These are phyloP conservation scores for Lizonia empirigonia DNA, from an alignment of 2,329 filamentous ascomycete genomes.

Conservation along the genomic window DNA sequence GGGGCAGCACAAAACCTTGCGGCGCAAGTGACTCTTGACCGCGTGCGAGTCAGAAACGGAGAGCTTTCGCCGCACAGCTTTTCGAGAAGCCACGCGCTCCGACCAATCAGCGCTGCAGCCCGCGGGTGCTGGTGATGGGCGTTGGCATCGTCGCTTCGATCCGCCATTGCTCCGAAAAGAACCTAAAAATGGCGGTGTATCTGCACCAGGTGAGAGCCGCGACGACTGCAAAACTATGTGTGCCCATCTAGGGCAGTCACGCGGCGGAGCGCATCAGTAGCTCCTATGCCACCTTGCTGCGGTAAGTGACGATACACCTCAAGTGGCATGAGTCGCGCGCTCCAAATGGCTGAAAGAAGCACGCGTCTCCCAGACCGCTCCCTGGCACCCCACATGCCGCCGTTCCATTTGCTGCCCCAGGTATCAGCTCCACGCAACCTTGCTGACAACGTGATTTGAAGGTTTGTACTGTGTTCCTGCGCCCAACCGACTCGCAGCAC, in stretches of 20 bases:
- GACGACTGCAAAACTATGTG: constrained; percentile 4
- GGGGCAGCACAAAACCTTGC: constrained; percentile 26
- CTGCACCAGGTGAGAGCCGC: constrained; percentile 3
- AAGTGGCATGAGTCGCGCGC: constrained; percentile 71
- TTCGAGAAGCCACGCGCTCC: constrained; percentile 32
- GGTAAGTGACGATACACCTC: constrained; percentile 27
- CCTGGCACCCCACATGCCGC: constrained; percentile 27
- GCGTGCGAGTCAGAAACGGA: constrained; percentile 36
- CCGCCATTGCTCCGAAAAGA: constrained; percentile 34
- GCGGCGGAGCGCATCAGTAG: constrained; percentile 11
- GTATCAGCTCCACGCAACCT: constrained; percentile 28
- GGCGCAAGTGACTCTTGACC: constrained; percentile 24
- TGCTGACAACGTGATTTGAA: constrained; percentile 33
- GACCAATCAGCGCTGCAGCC: constrained; percentile 28
- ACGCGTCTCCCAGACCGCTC: constrained; percentile 26
- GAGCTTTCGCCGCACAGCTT: constrained; percentile 31
- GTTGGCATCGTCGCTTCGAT: constrained; percentile 34
- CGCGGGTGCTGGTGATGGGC: constrained; percentile 19
- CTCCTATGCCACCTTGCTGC: constrained; percentile 25
- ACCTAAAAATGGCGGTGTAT: constrained; percentile 41
- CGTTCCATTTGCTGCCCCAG: constrained; percentile 42
- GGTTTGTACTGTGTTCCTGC: constrained; percentile 27
- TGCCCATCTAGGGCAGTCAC: constrained; percentile 6
- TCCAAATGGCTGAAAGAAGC: constrained; percentile 45
- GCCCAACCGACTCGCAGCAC: constrained; percentile 30